Base-by-base conservation (phyloP, 148 eudicot genomes). In the Chenopodium berlandieri region DNA sequence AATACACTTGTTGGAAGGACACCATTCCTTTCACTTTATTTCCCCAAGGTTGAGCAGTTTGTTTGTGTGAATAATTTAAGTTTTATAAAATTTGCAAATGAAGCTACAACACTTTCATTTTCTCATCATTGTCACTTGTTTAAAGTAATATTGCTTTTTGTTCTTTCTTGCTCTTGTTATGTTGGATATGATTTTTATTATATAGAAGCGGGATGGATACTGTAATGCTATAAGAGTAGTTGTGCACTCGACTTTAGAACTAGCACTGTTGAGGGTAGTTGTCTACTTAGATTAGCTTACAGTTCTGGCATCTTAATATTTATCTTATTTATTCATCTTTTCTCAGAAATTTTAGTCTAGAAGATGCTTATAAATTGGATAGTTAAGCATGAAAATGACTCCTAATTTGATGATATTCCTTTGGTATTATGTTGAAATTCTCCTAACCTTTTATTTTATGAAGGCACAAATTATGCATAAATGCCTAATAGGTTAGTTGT, bases 311-410 rank as follows among this genome's bases (percentile, higher is more conserved):
- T 27, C 27, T 27, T 27, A 27, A 27, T 27, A 27, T 27, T 27
- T 27, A 27, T 27, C 27, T 27, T 27, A 27, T 27, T 27, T 27
- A 27, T 27, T 0, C 27, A 27, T 27, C 27, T 27, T 27, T 27
- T 27, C 27, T n/a, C 93, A 97, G 94, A 31, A 92, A 90, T 84
- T 89, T 92, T 73, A 84, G 85, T 71, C 78, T 95, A 78, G 94
- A 86, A 83, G 93, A 82, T 88, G 97, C 93, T 73, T 73, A 78
- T 95, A 63, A 88, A 90, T 76, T 95, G 97, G 97, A 85, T 95
- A n/a, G 65, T 91, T 81, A 93, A 93, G 54, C 90, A 95, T 63
- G 91, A 90, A 86, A 86, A 90, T 87, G 97, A 95, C 76, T 84
- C 87, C 22, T 88, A 89, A 75, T 88, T 88, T 71, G 87, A 91